Conservation (phyloP, 1,139 yeast species). For the Yamadazyma kanchanaburiensis region DNA sequence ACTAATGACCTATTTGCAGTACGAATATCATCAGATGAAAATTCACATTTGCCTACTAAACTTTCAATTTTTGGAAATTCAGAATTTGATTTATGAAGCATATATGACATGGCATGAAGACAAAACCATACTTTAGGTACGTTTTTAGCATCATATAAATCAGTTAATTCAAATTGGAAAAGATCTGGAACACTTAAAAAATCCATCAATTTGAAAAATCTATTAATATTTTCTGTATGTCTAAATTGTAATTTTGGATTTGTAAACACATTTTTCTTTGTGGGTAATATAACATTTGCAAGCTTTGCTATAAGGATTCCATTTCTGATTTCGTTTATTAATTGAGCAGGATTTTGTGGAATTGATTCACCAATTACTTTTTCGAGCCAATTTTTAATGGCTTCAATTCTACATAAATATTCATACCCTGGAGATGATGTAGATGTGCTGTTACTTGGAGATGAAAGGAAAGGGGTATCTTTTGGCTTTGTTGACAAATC, state of each 20-base stretch:
- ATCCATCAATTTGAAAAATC: conserved; percentile 72
- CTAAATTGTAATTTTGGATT: conserved; percentile 67
- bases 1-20: conserved; percentile 66
- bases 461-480: conserved; percentile 20
- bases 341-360: conserved; percentile 49
- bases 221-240: conserved; percentile 90
- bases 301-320: conserved; percentile 85
- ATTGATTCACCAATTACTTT: conserved; percentile 47
- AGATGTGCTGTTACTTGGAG: conserved; percentile 28
- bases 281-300: conserved; percentile 69
- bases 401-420: conserved; percentile 83
- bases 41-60: conserved; percentile 60
- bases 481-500: conserved; percentile 10
- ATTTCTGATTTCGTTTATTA: conserved; percentile 60
- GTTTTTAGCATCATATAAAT: conserved; percentile 87
- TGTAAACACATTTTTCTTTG: conserved; percentile 44
- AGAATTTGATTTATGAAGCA: conserved; percentile 48
- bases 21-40: conserved; percentile 64
- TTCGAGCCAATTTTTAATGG: conserved; percentile 62
- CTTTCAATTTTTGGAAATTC: conserved; percentile 62
- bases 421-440: conserved; percentile 55
- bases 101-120: conserved; percentile 81
- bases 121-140: conserved; percentile 94
- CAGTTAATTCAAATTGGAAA: conserved; percentile 87
- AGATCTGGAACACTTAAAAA: conserved; percentile 77